Percentiles rank a stretch among this genome's conserved stretches.
phyloP scores from a whole-genome alignment of 768 basidiomycete species.

The Kwoniella heveanensis region DNA sequence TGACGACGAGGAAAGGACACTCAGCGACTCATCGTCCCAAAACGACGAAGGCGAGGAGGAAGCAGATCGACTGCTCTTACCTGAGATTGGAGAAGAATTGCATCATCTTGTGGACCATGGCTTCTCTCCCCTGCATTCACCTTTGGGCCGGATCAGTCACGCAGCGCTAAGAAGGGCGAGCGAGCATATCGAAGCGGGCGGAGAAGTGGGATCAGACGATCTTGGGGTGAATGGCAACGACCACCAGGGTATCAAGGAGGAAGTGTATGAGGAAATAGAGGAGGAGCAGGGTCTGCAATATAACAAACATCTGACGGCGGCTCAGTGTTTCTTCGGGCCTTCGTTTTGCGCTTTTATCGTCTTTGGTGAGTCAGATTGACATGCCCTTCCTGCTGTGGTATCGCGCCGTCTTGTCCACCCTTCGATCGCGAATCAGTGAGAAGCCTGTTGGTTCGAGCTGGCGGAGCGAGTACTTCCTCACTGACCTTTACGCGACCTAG shows the following conservation, averaged over 20 bases:
- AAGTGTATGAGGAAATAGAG: constrained; percentile 30
- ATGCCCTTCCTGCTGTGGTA: too few species aligned
- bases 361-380: constrained; percentile 64
- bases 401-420: too few species aligned
- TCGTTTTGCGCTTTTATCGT: constrained; percentile 73
- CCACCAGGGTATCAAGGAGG: constrained; percentile 25
- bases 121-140: constrained; percentile 40
- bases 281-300: constrained; percentile 49
- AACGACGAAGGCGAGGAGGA: constrained; percentile 33
- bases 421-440: too few species aligned
- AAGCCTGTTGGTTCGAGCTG: too few species aligned
- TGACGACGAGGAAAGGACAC: constrained; percentile 13
- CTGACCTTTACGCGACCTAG: too few species aligned
- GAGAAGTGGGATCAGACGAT: constrained; percentile 8
- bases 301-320: constrained; percentile 74
- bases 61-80: constrained; percentile 30
- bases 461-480: too few species aligned
- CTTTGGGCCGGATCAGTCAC: constrained; percentile 38
- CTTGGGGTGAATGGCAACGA: neutral
- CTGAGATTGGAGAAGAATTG: constrained; percentile 43
- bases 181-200: constrained; percentile 13
- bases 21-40: neutral
- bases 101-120: constrained; percentile 52
- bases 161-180: constrained; percentile 22
- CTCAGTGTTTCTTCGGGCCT: constrained; percentile 80